A percentile compares a stretch with the other conserved stretches of the same genome.
Evolutionary conservation across 2,329 filamentous ascomycete genomes (phyloP).

Genomic region (Aspergillus alliaceus): DNA sequence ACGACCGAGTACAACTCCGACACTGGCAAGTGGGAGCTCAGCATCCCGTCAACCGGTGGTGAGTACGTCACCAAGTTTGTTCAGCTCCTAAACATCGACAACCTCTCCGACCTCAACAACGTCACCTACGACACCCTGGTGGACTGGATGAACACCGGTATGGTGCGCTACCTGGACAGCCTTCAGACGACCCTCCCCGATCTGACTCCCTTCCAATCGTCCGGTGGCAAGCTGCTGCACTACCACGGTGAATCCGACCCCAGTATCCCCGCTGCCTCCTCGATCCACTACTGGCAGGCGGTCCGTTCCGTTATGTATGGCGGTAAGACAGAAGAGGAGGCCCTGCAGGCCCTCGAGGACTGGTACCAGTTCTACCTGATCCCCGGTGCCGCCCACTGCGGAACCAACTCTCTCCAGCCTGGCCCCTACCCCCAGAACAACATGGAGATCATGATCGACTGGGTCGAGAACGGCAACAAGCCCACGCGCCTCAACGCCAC

Average conservation of each 20-base stretch:
- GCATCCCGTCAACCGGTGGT: conserved; percentile 35
- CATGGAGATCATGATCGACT: conserved; percentile 50
- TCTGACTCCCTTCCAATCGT: conserved; percentile 49
- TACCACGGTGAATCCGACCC: conserved; percentile 60
- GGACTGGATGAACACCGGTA: conserved; percentile 55
- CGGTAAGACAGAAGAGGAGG: conserved; percentile 37
- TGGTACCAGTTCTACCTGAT: conserved; percentile 59
- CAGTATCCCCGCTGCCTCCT: conserved; percentile 54
- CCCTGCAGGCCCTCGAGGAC: conserved; percentile 45
- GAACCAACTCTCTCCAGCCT: conserved; percentile 47
- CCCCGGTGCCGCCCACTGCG: conserved; percentile 56
- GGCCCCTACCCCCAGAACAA: conserved; percentile 49
- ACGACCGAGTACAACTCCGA: conserved; percentile 25
- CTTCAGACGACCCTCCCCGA: conserved; percentile 58
- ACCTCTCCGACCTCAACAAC: conserved; percentile 45
- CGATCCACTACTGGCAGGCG: conserved; percentile 57
- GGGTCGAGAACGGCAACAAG: conserved; percentile 52
- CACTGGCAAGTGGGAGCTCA: conserved; percentile 29
- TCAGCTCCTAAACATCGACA: conserved; percentile 31
- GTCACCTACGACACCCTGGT: conserved; percentile 59
- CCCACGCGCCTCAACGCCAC: conserved; percentile 48
- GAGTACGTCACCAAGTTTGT: conserved; percentile 39
- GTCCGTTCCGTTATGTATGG: conserved; percentile 55
- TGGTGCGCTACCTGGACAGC: conserved; percentile 50
- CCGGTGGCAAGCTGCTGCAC: conserved; percentile 58